Base-by-base conservation (phyloP, 2,329 filamentous ascomycete genomes). In the Apiospora kogelbergensis region DNA sequence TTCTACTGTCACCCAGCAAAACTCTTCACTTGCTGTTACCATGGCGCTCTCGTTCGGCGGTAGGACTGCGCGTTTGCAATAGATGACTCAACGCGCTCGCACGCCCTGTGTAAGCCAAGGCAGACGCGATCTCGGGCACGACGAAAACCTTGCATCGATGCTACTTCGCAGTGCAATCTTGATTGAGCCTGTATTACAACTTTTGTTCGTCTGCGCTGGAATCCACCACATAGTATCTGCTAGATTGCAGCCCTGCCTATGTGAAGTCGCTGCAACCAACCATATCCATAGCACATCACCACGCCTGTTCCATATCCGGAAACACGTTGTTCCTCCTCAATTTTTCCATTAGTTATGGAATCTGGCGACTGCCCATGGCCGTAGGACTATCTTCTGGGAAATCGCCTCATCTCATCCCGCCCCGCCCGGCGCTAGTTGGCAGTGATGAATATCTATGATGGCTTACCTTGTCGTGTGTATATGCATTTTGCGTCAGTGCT, bases 21-120 rank as follows among this genome's bases (percentile, higher is more conserved):
- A 60, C 26, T 60, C 53, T 60, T n/a, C 53, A 60, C 53, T 13
- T 60, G 30, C n/a, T 37, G 53, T n/a, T 30, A 10, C 37, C 17
- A 26, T 37, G 53, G 53, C 53, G 53, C 53, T 37, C 33, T 60
- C 30, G 37, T 60, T 60, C 13, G 53, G 17, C 13, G 53, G 17
- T n/a, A 60, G 53, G 53, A 37, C 53, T 60, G 53, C 53, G 53
- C 53, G 53, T 22, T 37, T 37, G 53, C 30, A 11, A 37, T 20
- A 60, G 30, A 60, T 60, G 53, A 37, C 53, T 37, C 53, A 30
- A 60, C 30, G 30, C 53, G 53, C 53, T 17, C 53, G 15, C 48
- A 24, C 48, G 48, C 44, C 44, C 44, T 37, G 53, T 53, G 46
- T 60, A 60, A 60, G 53, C 53, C 53, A 60, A 60, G 53, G 53